phyloP scores from a whole-genome alignment of 2,329 filamentous ascomycete genomes.

The Kalmusia sp. region DNA sequence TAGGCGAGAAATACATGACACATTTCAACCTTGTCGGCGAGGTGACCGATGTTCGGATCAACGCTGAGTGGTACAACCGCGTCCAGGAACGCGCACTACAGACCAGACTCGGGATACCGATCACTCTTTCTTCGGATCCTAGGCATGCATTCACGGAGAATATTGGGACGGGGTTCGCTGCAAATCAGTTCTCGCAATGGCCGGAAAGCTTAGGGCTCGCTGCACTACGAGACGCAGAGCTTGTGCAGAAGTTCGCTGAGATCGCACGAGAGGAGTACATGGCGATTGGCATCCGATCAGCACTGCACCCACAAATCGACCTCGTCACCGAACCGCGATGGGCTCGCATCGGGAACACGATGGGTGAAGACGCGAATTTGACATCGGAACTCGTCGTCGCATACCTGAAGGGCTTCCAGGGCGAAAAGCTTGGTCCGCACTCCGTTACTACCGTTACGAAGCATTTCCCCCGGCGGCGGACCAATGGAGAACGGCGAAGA shows the following conservation, averaged over 20 bases:
- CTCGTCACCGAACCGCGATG: constrained; percentile 60
- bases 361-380: constrained; percentile 58
- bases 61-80: constrained; percentile 51
- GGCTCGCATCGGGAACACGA: constrained; percentile 55
- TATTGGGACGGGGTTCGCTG: constrained; percentile 52
- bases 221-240: constrained; percentile 53
- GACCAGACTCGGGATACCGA: constrained; percentile 57
- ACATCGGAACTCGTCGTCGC: constrained; percentile 47
- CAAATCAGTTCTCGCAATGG: constrained; percentile 59
- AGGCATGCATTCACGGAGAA: constrained; percentile 55
- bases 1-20: constrained; percentile 48
- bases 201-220: constrained; percentile 60
- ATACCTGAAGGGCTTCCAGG: constrained; percentile 59
- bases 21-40: constrained; percentile 58
- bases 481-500: constrained; percentile 59
- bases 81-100: constrained; percentile 53
- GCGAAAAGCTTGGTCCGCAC: constrained; percentile 50
- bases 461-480: constrained; percentile 62
- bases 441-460: constrained; percentile 60
- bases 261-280: constrained; percentile 58
- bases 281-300: constrained; percentile 52
- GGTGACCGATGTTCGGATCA: constrained; percentile 47
- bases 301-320: constrained; percentile 61
- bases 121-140: constrained; percentile 58
- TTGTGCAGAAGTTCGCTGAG: constrained; percentile 57